Percentiles rank a stretch among this genome's conserved stretches.
Evolutionary conservation across 331 rosid species (phyloP).

Genomic region (Pyrus hybrid): DNA sequence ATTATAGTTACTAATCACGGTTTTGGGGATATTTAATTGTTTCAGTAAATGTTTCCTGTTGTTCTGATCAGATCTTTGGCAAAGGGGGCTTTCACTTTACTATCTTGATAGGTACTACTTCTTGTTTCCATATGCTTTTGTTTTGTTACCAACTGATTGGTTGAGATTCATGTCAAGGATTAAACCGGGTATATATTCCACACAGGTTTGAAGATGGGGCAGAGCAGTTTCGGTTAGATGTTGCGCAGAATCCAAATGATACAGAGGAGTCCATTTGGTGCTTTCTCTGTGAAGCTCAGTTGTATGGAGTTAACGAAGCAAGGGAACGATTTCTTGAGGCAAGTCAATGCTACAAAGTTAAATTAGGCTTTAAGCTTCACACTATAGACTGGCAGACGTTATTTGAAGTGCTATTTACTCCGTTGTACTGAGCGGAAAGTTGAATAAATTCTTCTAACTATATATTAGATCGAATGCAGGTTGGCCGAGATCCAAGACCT

Average conservation of each 20-base stretch:
- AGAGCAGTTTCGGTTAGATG: slow-evolving; percentile 53
- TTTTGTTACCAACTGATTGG: background rate
- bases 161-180: background rate
- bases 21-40: background rate
- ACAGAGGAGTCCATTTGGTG: slow-evolving; percentile 97
- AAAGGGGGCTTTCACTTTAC: slow-evolving; percentile 86
- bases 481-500: slow-evolving; percentile 74
- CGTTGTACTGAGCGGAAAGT: background rate
- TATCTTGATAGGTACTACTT: slow-evolving; percentile 63
- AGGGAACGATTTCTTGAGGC: slow-evolving; percentile 74
- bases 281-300: slow-evolving; percentile 86
- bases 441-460: background rate
- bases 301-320: slow-evolving; percentile 74
- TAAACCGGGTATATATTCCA: slow-evolving; percentile 8
- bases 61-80: slow-evolving; percentile 84
- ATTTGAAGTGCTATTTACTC: background rate
- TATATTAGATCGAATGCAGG: slow-evolving; percentile 43
- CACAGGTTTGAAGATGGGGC: slow-evolving; percentile 82
- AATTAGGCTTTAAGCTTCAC: background rate
- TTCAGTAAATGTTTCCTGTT: slow-evolving; percentile 11
- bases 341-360: slow-evolving; percentile 3
- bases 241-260: slow-evolving; percentile 77
- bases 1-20: background rate
- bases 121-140: background rate
- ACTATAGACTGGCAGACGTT: background rate